Conservation (phyloP, 2,329 filamentous ascomycete genomes). For the Talaromyces funiculosus region DNA sequence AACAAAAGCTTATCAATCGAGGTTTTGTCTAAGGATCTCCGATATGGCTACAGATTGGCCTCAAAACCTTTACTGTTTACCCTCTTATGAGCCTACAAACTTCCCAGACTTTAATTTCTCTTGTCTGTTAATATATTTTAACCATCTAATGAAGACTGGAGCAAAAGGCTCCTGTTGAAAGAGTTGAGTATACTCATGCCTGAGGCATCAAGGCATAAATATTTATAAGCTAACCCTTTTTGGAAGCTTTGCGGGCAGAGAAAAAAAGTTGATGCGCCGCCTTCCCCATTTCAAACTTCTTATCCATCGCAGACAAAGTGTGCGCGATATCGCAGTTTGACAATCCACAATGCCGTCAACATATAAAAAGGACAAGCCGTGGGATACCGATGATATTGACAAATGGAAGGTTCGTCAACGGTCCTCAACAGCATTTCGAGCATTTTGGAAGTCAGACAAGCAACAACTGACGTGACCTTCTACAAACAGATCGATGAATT, state of each 20-base stretch:
- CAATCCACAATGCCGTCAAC: slow-evolving; percentile 70
- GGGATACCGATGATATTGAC: slow-evolving; percentile 95
- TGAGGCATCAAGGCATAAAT: slow-evolving; percentile 5
- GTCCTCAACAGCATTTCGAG: neutral
- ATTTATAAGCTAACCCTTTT: neutral
- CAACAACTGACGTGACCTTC: neutral
- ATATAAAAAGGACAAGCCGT: slow-evolving; percentile 83
- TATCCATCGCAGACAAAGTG: neutral
- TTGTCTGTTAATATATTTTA: neutral
- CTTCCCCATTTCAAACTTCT: slow-evolving; percentile 7
- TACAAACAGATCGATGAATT: slow-evolving; percentile 65
- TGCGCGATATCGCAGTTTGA: neutral
- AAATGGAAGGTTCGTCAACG: slow-evolving; percentile 69
- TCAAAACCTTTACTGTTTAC: neutral
- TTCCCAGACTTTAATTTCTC: neutral
- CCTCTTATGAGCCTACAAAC: neutral
- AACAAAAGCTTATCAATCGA: neutral
- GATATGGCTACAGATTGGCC: neutral
- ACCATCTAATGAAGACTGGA: neutral
- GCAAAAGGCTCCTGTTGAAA: neutral
- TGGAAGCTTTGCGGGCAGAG: neutral
- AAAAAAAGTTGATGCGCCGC: slow-evolving; percentile 10
- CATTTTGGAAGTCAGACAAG: neutral
- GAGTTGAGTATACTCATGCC: neutral
- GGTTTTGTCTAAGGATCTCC: neutral